These are phyloP conservation scores for Emmonsia crescens DNA, from an alignment of 2,329 filamentous ascomycete species.

Conservation along the genomic window DNA sequence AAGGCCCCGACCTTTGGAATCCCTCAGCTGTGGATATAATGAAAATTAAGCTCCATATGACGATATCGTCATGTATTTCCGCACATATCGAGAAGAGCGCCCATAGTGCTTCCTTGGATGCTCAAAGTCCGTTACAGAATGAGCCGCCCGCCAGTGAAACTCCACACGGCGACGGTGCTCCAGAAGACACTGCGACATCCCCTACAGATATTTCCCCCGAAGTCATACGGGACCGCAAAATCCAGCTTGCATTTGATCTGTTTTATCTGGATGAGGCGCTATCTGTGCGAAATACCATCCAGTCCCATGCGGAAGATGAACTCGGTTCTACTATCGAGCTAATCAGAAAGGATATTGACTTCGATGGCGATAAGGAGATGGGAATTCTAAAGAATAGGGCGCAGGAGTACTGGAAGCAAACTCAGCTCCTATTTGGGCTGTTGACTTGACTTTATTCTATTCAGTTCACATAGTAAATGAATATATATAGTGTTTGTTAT, in stretches of 20 bases:
- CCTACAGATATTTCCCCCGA: background rate
- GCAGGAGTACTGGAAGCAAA: constrained; percentile 72
- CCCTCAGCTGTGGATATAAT: constrained; percentile 51
- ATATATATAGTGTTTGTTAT: background rate
- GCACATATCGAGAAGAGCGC: constrained; percentile 14
- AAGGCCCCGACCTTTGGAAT: constrained; percentile 75
- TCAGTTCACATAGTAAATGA: background rate
- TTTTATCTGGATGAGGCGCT: constrained; percentile 24
- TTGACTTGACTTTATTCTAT: constrained; percentile 33
- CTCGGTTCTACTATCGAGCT: constrained; percentile 41
- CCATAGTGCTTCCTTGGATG: background rate
- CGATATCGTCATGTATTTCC: constrained; percentile 31
- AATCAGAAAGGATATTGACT: constrained; percentile 37
- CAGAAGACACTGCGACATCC: constrained; percentile 1
- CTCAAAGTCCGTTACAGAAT: background rate
- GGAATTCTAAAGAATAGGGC: constrained; percentile 49
- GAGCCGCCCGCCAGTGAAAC: background rate
- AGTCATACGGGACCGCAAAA: constrained; percentile 21
- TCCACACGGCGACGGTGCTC: background rate
- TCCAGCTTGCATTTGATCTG: constrained; percentile 30
- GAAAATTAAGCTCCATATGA: constrained; percentile 46
- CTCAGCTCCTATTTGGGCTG: constrained; percentile 68
- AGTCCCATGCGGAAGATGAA: constrained; percentile 18
- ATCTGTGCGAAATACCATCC: constrained; percentile 6
- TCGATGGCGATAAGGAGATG: constrained; percentile 40